These are phyloP conservation scores for Trichoderma hamatum DNA, from an alignment of 2,329 filamentous ascomycete species.

Conservation along the genomic window DNA sequence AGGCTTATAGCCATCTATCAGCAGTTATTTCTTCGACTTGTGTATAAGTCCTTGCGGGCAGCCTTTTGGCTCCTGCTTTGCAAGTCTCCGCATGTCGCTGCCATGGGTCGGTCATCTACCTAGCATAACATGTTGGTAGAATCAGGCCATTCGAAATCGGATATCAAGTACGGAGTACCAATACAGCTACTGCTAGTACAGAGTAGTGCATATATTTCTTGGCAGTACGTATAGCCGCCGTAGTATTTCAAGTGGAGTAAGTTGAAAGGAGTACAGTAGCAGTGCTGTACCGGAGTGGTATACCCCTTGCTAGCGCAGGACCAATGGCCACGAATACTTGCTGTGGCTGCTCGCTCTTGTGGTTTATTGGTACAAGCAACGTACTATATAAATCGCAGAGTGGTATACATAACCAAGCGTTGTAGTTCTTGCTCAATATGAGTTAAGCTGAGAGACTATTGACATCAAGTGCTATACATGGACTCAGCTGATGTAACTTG, in stretches of 20 bases:
- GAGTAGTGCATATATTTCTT: too few relatives aligned
- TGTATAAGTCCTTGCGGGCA: background rate
- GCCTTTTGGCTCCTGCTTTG: background rate
- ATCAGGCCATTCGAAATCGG: background rate
- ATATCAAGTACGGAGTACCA: background rate
- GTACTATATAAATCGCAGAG: background rate
- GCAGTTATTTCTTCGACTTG: background rate
- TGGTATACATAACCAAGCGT: background rate
- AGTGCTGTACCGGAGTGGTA: too few relatives aligned
- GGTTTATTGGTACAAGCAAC: background rate
- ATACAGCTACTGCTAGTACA: too few relatives aligned
- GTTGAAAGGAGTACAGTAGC: background rate
- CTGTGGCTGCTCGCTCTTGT: too few relatives aligned
- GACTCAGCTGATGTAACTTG: background rate
- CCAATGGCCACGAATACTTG: background rate
- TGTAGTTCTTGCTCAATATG: background rate
- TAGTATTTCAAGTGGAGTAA: background rate
- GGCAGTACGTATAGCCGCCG: too few relatives aligned
- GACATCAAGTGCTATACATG: too few relatives aligned
- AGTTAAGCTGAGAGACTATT: background rate
- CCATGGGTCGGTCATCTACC: background rate
- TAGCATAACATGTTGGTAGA: background rate
- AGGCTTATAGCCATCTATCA: background rate
- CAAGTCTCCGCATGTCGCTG: background rate
- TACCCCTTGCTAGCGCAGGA: background rate